Evolutionary conservation across 129 eudicot species (phyloP).

Genomic region (Artemisia argyi): DNA sequence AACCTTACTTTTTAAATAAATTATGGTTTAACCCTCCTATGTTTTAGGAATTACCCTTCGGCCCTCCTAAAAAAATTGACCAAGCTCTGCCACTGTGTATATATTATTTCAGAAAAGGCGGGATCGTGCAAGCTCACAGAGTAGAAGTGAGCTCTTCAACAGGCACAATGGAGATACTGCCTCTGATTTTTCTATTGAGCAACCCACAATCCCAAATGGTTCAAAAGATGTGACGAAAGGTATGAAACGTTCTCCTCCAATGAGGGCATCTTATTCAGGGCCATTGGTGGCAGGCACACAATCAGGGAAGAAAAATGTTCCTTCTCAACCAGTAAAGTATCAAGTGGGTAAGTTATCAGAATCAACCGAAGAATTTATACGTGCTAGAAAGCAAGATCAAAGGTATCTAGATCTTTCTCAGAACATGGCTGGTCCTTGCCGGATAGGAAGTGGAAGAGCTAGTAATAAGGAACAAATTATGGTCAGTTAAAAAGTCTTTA

Average conservation of each 20-base stretch:
- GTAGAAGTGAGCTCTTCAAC: constrained; percentile 45
- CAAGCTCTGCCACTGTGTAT: too few relatives aligned
- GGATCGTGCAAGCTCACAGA: constrained; percentile 39
- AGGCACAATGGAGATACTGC: constrained; percentile 41
- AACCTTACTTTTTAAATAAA: too few relatives aligned
- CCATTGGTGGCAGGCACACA: constrained; percentile 56
- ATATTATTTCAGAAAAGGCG: constrained; percentile 42
- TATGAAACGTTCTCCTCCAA: constrained; percentile 41
- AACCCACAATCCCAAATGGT: constrained; percentile 28
- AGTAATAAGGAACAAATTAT: constrained; percentile 38
- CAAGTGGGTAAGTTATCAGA: constrained; percentile 37
- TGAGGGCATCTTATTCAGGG: constrained; percentile 64
- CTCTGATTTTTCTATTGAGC: constrained; percentile 46
- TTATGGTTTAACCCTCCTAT: too few relatives aligned
- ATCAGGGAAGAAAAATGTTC: constrained; percentile 34
- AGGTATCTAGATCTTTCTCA: constrained; percentile 25
- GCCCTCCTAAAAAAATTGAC: too few relatives aligned
- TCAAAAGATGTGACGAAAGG: constrained; percentile 40
- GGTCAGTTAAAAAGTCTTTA: constrained; percentile 45
- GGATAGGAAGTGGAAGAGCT: constrained; percentile 47
- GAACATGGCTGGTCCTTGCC: constrained; percentile 37
- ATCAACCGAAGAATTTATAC: constrained; percentile 32
- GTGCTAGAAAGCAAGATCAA: constrained; percentile 38
- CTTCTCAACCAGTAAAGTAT: constrained; percentile 31
- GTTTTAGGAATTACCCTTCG: too few relatives aligned